These are phyloP conservation scores for Teunomyces barrocoloradensis DNA, from an alignment of 805 yeast species.

Conservation along the genomic window DNA sequence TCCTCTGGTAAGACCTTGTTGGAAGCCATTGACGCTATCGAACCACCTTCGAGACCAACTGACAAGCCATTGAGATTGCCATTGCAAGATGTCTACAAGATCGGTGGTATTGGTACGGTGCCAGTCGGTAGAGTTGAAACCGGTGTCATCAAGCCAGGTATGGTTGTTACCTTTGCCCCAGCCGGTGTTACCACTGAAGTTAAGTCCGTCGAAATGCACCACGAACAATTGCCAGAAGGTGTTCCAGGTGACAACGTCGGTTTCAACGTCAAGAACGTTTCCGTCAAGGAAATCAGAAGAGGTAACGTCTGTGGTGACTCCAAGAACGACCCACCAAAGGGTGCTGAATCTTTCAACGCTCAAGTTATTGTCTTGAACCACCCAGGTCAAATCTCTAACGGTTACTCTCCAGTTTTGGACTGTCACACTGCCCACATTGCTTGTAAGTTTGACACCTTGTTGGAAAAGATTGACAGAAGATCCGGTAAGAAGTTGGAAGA, in stretches of 20 bases:
- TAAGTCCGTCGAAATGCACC: constrained; percentile 88
- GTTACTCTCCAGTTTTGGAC: constrained; percentile 89
- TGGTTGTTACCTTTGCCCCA: constrained; percentile 87
- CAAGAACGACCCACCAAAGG: constrained; percentile 85
- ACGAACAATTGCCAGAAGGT: constrained; percentile 76
- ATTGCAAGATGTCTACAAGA: constrained; percentile 89
- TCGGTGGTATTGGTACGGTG: constrained; percentile 89
- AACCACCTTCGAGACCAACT: constrained; percentile 77
- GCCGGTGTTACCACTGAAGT: constrained; percentile 88
- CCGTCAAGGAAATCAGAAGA: constrained; percentile 85
- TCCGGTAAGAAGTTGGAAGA: constrained; percentile 35
- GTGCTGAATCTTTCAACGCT: constrained; percentile 72
- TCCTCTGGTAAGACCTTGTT: constrained; percentile 78
- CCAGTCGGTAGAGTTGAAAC: constrained; percentile 95
- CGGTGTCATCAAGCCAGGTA: constrained; percentile 89
- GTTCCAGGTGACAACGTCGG: constrained; percentile 91
- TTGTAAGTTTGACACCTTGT: constrained; percentile 76
- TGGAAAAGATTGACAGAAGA: constrained; percentile 87
- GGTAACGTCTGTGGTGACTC: constrained; percentile 93
- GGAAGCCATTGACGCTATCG: constrained; percentile 82
- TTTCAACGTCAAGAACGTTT: constrained; percentile 87
- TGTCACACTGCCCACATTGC: constrained; percentile 94
- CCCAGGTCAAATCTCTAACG: constrained; percentile 89
- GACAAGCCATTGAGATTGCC: constrained; percentile 88
- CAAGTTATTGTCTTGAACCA: constrained; percentile 87